These are phyloP conservation scores for Capsella rubella DNA, from an alignment of 441 rosid species.

Conservation along the genomic window DNA sequence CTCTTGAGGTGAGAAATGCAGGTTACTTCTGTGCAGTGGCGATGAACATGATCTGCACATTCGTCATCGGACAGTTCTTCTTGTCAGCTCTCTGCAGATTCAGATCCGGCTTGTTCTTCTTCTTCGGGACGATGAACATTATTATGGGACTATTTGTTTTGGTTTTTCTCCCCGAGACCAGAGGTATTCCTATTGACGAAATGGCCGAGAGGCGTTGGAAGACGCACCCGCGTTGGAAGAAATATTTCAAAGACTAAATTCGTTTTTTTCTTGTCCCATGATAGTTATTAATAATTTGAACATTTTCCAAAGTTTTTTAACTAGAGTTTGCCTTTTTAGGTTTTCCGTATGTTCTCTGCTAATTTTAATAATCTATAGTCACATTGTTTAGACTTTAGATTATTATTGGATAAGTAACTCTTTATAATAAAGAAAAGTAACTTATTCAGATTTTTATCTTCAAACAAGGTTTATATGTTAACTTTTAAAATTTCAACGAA, in stretches of 20 bases:
- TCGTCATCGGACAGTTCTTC: slow-evolving; percentile 74
- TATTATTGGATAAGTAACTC: not conserved
- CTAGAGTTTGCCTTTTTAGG: not conserved
- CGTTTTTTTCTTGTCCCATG: not conserved
- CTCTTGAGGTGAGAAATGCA: slow-evolving; percentile 61
- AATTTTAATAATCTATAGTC: not conserved
- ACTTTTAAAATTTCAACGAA: not conserved
- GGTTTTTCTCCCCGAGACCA: slow-evolving; percentile 69
- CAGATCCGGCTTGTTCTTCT: slow-evolving; percentile 60
- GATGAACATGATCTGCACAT: slow-evolving; percentile 73
- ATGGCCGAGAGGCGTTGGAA: slow-evolving; percentile 73
- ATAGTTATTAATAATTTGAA: not conserved
- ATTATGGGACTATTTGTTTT: slow-evolving; percentile 48
- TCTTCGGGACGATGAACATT: slow-evolving; percentile 58
- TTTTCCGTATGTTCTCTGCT: not conserved
- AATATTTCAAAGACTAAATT: slow-evolving; percentile 32
- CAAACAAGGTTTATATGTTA: too few species aligned
- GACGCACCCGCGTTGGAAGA: slow-evolving; percentile 76
- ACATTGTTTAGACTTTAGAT: slow-evolving; percentile 3
- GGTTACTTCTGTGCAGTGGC: slow-evolving; percentile 68
- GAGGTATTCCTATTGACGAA: slow-evolving; percentile 74
- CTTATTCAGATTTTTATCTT: not conserved
- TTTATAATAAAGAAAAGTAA: not conserved
- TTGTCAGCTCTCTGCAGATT: slow-evolving; percentile 68
- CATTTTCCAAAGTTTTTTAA: not conserved